Percentiles rank a stretch among this genome's conserved stretches.
Conservation (phyloP, 169 alveolate genomes). For the Eimeria sp. region DNA sequence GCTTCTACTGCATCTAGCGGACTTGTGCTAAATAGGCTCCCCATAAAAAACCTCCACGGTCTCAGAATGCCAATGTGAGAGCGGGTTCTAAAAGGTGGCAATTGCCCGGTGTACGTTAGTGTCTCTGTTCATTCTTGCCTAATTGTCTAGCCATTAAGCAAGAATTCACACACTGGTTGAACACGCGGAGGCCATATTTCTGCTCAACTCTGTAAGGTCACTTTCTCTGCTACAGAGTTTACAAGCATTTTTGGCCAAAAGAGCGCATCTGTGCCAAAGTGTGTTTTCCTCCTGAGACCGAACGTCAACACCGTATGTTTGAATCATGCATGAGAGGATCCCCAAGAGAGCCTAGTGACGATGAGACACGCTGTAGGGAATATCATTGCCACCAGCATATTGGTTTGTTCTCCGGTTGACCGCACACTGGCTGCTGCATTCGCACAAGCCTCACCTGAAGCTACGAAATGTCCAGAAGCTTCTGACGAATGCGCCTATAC, state of each 20-base stretch:
- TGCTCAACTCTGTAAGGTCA: neutral
- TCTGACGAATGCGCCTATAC: conserved; percentile 14
- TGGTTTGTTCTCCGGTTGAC: neutral
- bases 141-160: neutral
- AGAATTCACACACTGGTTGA: neutral
- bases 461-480: conserved; percentile 19
- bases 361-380: neutral
- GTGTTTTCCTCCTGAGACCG: neutral
- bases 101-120: neutral
- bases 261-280: neutral
- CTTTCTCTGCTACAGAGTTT: neutral
- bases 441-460: neutral
- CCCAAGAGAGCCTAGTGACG: neutral
- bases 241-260: neutral
- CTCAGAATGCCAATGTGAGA: neutral
- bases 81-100: neutral
- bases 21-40: neutral
- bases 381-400: neutral
- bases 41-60: neutral
- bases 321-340: neutral
- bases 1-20: neutral
- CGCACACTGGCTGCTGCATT: neutral
- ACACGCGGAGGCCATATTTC: too few species aligned
- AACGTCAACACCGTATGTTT: neutral
- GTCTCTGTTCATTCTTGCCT: neutral